Base-by-base conservation (phyloP, 768 basidiomycete genomes). In the Piloderma croceum region DNA sequence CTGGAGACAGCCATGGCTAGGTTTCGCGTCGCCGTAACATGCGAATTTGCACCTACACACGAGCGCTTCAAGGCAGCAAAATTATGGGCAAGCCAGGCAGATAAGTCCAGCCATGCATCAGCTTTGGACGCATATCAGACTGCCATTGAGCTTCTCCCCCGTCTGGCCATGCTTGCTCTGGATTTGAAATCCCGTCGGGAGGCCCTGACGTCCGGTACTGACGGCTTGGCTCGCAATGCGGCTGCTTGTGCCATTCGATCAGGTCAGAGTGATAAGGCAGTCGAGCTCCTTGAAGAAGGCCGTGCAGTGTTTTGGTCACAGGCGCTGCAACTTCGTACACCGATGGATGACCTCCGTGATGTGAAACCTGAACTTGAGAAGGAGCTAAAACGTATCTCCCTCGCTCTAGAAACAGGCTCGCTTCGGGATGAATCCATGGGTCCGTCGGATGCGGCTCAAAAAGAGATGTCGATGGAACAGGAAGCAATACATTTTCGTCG, bases 121-220 rank as follows among this genome's bases (percentile, higher is more conserved):
- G 62, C 56, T 5, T 34, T 63, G 13, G 59, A 60, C 19, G 48
- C 54, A 9, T 59, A 64, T 41, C 50, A 49, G 11, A 49, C 41
- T 25, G 48, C 57, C 6, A 50, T 65, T 25, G 50, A 49, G 34
- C 39, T 57, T 11, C 31, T 60, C 21, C 45, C 57, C 3, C 44
- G 36, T 19, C 21, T 51, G 24, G 50, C 42, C 1, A 24, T n/a
- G n/a, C n/a, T 51, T 22, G 56, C 48, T 7, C 39, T 47, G 17
- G 35, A 53, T 19, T 36, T 57, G 13, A 13, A 29, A 13, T 23
- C 31, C 24, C 57, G 57, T 25, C 49, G 49, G 13, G 43, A 53
- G 11, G 31, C 52, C 38, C 43, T 50, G 38, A 31, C 27, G 2
- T 23, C 42, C 38, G 7, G 43, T 45, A 42, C 42, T 47, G 36